Conservation (phyloP, 2,329 filamentous ascomycete species). For the Coleophoma eucalyptorum region DNA sequence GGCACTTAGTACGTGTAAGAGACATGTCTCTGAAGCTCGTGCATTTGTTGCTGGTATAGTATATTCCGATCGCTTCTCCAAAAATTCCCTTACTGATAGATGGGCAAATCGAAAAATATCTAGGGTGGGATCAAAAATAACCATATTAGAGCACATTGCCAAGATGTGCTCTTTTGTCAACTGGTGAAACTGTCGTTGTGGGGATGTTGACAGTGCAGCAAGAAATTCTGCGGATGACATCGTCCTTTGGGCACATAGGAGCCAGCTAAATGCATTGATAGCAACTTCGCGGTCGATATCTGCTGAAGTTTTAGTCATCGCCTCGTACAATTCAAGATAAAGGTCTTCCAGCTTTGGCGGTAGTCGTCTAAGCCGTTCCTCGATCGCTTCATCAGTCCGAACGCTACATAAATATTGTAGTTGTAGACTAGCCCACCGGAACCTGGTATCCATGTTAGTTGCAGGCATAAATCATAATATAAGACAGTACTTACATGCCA, state of each 20-base stretch:
- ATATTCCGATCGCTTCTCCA: conserved; percentile 4
- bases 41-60: neutral
- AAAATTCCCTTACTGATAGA: conserved; percentile 10
- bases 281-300: neutral
- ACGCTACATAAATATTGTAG: conserved; percentile 8
- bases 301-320: neutral
- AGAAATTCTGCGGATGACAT: conserved; percentile 6
- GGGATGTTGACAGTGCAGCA: conserved; percentile 1
- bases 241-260: conserved; percentile 5
- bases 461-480: neutral
- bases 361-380: conserved; percentile 4
- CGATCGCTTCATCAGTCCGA: conserved; percentile 7
- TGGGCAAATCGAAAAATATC: conserved; percentile 11
- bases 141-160: conserved; percentile 11
- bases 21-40: conserved; percentile 4
- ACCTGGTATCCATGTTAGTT: conserved; percentile 3
- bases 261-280: conserved; percentile 3
- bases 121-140: conserved; percentile 6
- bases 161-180: conserved; percentile 4
- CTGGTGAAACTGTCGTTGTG: neutral
- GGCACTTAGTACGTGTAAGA: neutral
- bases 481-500: conserved; percentile 5
- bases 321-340: conserved; percentile 5
- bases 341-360: conserved; percentile 7
- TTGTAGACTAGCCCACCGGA: conserved; percentile 13